Percentiles rank a stretch among this genome's conserved stretches.
Conservation (phyloP, 108 stramenopile genomes). For the Cylindrotheca fusiformis region DNA sequence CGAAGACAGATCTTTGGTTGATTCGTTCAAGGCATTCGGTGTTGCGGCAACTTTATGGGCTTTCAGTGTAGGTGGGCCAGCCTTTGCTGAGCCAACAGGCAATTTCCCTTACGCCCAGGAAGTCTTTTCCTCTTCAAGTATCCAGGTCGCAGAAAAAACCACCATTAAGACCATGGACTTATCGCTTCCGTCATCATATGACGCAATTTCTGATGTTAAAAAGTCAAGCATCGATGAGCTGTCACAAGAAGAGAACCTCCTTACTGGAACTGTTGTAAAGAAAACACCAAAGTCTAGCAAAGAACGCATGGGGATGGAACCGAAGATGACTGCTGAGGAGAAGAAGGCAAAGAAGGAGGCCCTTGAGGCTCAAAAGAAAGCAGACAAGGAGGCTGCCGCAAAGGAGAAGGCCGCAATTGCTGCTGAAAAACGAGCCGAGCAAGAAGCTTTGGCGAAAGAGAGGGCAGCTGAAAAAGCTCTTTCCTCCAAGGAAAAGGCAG, state of each 20-base stretch:
- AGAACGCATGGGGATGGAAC: not conserved
- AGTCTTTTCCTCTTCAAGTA: not conserved
- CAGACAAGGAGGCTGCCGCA: not conserved
- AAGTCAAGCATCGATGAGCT: not conserved
- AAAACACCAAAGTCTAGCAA: not conserved
- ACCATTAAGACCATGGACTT: not conserved
- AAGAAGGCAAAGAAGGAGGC: not conserved
- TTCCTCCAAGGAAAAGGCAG: not conserved
- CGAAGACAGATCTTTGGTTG: no score
- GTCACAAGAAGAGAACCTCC: conserved; percentile 1
- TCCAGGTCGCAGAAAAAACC: not conserved
- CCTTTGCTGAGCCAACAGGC: not conserved
- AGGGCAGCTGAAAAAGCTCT: not conserved
- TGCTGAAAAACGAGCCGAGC: not conserved
- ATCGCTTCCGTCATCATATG: not conserved
- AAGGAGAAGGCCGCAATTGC: not conserved
- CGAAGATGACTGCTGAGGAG: not conserved
- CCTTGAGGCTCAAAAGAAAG: not conserved
- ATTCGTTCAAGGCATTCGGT: not conserved
- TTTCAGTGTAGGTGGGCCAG: not conserved
- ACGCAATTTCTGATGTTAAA: not conserved
- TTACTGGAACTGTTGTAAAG: not conserved
- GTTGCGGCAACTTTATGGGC: not conserved
- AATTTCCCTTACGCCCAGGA: no score
- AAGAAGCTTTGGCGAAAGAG: not conserved